Percentiles rank a stretch among this genome's conserved stretches.
phyloP scores from a whole-genome alignment of 1,284 basidiomycete genomes.

The Malassezia caprae region DNA sequence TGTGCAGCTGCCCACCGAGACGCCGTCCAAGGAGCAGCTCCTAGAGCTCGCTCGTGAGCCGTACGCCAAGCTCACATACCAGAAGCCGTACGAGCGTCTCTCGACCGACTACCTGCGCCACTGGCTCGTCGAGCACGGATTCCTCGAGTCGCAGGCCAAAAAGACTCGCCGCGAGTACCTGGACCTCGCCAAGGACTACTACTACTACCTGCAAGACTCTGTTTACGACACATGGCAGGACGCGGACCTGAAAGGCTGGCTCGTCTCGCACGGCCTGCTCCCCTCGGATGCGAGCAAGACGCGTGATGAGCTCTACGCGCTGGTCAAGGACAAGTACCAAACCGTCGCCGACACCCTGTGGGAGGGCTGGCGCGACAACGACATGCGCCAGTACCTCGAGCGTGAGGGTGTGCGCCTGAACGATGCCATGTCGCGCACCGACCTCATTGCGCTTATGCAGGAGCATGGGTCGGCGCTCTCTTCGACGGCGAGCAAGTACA shows the following conservation, averaged over 20 bases:
- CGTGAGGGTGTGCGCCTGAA: slow-evolving; percentile 30
- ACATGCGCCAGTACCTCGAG: slow-evolving; percentile 36
- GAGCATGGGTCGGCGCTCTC: slow-evolving; percentile 28
- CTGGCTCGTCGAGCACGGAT: slow-evolving; percentile 43
- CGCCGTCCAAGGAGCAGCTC: slow-evolving; percentile 35
- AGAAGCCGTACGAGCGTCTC: slow-evolving; percentile 35
- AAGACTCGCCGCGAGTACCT: slow-evolving; percentile 40
- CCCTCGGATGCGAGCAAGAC: slow-evolving; percentile 32
- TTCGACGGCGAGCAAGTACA: slow-evolving; percentile 33
- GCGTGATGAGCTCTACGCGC: slow-evolving; percentile 30
- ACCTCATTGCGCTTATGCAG: slow-evolving; percentile 28
- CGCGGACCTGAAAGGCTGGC: slow-evolving; percentile 34
- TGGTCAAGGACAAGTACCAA: slow-evolving; percentile 33
- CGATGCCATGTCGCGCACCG: slow-evolving; percentile 34
- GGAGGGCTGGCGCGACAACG: slow-evolving; percentile 38
- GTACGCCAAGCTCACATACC: slow-evolving; percentile 16
- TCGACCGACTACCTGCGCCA: slow-evolving; percentile 43
- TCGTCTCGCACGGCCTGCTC: slow-evolving; percentile 34
- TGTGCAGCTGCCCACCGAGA: slow-evolving; percentile 33
- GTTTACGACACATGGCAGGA: slow-evolving; percentile 43
- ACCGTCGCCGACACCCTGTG: slow-evolving; percentile 25
- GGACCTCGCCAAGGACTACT: slow-evolving; percentile 36
- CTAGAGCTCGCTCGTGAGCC: slow-evolving; percentile 27
- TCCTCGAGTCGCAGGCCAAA: slow-evolving; percentile 28
- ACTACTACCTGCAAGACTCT: slow-evolving; percentile 30